Evolutionary conservation across 1,284 basidiomycete species (phyloP), one percentile per base, ranked within the genome.

Genomic region (Sporisorium scitamineum): DNA sequence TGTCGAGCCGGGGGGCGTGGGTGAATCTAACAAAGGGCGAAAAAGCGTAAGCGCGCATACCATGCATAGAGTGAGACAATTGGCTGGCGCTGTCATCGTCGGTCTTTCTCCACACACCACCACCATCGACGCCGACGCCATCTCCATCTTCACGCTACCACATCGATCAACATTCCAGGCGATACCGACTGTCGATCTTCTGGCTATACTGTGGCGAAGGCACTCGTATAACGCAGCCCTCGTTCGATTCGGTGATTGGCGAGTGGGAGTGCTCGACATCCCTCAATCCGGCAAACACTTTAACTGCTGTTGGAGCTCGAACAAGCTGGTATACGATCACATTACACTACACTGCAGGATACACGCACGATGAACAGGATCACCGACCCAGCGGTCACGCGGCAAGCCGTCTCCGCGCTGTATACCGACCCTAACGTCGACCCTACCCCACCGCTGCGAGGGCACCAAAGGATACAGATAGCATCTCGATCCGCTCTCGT

Each of bases 401-500:
- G 52, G 0, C 11, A 48, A 18, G 56, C 56, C n/a, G 37, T 58
- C 13, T 51, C 56, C 9, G 56, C 56, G 3, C 47, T 58, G 0
- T 34, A 58, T 26, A 22, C 56, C 4, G 24, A 48, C 55, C 31
- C 47, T n/a, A 18, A 48, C 55, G 45, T 39, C 13, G 14, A 31
- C 27, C 13, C 37, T 31, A 22, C n/a, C n/a, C 20, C 50, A 32
- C 31, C 32, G 9, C 27, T 29, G n/a, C 27, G 4, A 18, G 16
- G 4, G 7, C 24, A 1, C n/a, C 47, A 2, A 29, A 54, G 9
- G 65, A 71, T 32, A 48, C 47, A 26, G 73, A 76, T 32, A 61
- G 57, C 20, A 67, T 70, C 24, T 70, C 67, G n/a, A 58, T 79
- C 11, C 61, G 53, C 5, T 79, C 77, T 1, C 63, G 67, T 7